Base-by-base conservation (phyloP, 208 protist genomes). In the Leishmania martiniquensis region DNA sequence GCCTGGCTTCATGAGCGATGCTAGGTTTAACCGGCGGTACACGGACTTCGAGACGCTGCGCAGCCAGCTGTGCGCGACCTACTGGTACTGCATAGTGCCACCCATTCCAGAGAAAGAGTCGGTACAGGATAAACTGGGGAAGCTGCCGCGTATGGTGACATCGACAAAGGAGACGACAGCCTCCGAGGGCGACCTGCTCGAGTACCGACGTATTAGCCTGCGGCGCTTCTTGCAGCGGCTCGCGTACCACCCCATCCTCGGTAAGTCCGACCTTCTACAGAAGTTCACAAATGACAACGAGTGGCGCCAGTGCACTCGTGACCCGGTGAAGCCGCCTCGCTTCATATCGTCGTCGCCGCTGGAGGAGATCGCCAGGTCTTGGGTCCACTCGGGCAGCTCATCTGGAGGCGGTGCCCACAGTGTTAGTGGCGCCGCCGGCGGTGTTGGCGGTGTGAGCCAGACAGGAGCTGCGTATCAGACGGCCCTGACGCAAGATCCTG, bases 41-140 rank as follows among this genome's bases (percentile, higher is more conserved):
- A 93, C 82, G 60, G 96, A 98, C 84, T 98, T 98, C 72, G 90
- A 94, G 72, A 81, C 86, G 75, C 86, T 98, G 32, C 89, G 92
- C 47, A 80, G 83, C 9, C 89, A 92, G 75, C 83, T 98, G 20
- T 77, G 77, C 37, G 89, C 87, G 34, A 57, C 69, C 57, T 92
- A 92, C 62, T 93, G 90, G 78, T 94, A 85, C 77, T 95, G 91
- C 78, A 91, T 98, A 51, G 78, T 96, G 22, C 94, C 96, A 13
- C 94, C 94, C 20, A 91, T 98, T 39, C 96, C 96, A 0, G 91
- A 95, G 80, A 98, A 98, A 87, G 91, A 95, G 72, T 80, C 70
- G 44, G 74, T 96, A 59, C 77, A 88, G 62, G 91, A 91, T 34
- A 93, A 91, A 49, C 63, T 98, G 60, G 76, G 88, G 78, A 81